Conservation (phyloP, 331 rosid species). For the Pyracantha coccinea region DNA sequence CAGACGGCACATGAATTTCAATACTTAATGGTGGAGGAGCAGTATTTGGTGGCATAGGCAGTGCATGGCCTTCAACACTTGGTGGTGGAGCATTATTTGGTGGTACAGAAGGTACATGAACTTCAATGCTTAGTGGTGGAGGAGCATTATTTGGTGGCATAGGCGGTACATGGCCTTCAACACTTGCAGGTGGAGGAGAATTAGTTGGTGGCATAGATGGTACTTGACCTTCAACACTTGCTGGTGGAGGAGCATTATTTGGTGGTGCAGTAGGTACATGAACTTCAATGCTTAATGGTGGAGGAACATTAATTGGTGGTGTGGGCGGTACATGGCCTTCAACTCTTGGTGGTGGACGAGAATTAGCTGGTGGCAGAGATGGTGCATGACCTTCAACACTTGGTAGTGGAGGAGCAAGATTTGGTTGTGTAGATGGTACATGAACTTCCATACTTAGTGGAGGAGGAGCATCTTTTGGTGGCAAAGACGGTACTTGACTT, state of each 20-base stretch:
- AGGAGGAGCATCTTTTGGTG: not conserved
- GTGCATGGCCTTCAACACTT: not conserved
- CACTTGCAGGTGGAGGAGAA: slow-evolving; percentile 31
- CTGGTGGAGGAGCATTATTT: slow-evolving; percentile 25
- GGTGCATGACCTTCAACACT: slow-evolving; percentile 1
- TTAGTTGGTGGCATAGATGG: slow-evolving; percentile 28
- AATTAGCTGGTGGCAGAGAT: not conserved
- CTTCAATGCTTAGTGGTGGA: slow-evolving; percentile 17
- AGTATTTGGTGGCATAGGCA: not conserved
- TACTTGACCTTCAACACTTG: slow-evolving; percentile 12
- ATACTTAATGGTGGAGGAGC: not conserved
- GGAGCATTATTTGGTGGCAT: not conserved
- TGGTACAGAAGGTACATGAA: slow-evolving; percentile 13
- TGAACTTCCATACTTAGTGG: not conserved
- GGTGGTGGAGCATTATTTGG: not conserved
- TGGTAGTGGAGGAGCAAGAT: slow-evolving; percentile 3
- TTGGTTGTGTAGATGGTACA: slow-evolving; percentile 22
- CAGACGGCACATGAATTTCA: not conserved
- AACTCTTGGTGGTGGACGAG: slow-evolving; percentile 30
- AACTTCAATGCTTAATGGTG: not conserved
- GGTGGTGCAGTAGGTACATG: not conserved
- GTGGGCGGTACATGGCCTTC: slow-evolving; percentile 24
- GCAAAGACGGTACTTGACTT: not conserved
- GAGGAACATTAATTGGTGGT: slow-evolving; percentile 29
- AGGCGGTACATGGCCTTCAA: slow-evolving; percentile 21